These are phyloP conservation scores for Omphalea diandra DNA, from an alignment of 441 rosid genomes.

Conservation along the genomic window DNA sequence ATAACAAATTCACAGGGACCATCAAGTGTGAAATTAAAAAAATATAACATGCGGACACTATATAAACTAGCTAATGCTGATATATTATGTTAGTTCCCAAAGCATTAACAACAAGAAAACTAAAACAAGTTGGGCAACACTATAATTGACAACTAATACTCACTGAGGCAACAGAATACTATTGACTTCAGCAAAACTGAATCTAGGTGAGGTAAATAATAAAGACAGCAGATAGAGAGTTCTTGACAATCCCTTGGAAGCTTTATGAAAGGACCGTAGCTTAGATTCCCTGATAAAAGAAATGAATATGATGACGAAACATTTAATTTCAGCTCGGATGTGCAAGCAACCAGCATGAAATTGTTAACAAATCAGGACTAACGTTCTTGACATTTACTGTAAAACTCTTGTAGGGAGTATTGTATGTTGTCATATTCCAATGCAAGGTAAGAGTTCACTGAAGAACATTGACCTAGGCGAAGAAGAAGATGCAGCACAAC, in stretches of 20 bases:
- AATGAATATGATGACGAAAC: conserved; percentile 17
- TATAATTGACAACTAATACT: conserved; percentile 26
- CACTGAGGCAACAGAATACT: conserved; percentile 70
- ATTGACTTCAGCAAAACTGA: conserved; percentile 55
- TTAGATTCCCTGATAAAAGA: conserved; percentile 44
- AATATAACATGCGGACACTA: neutral
- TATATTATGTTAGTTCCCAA: neutral
- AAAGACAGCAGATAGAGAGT: conserved; percentile 62
- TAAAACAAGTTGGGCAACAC: neutral
- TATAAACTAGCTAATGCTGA: neutral
- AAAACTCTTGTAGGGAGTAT: conserved; percentile 50
- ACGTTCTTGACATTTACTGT: conserved; percentile 54
- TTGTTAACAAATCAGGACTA: conserved; percentile 15
- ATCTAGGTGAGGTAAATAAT: conserved; percentile 63
- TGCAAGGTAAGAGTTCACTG: conserved; percentile 37
- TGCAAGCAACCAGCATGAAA: conserved; percentile 22
- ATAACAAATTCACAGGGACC: neutral
- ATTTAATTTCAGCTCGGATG: conserved; percentile 19
- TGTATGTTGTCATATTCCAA: conserved; percentile 59
- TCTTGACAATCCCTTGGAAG: conserved; percentile 74
- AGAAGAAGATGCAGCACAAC: conserved; percentile 71
- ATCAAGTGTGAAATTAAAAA: neutral
- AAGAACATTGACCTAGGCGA: conserved; percentile 58
- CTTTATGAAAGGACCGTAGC: conserved; percentile 67
- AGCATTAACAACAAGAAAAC: neutral